Evolutionary conservation across 352 stramenopile genomes (phyloP).

Genomic region (Phytophthora pisi): DNA sequence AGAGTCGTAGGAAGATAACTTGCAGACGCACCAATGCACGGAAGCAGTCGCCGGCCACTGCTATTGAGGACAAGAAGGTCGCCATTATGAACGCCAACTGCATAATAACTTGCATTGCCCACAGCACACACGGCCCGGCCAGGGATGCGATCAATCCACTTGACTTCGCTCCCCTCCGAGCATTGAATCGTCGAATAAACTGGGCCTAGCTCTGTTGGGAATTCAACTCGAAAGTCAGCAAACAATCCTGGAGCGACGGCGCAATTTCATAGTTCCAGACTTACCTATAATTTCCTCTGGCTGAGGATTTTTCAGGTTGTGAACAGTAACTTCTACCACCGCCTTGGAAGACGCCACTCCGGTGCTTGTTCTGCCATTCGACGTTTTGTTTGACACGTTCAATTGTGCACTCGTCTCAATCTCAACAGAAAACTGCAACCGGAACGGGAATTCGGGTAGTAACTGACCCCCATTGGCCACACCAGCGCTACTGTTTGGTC

Average conservation of each 20-base stretch:
- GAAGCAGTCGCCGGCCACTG: conserved; percentile 75
- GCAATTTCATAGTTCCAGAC: conserved; percentile 11
- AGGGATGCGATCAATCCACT: conserved; percentile 85
- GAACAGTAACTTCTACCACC: conserved; percentile 67
- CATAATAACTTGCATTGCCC: conserved; percentile 72
- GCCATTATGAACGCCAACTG: conserved; percentile 63
- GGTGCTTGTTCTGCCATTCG: conserved; percentile 12
- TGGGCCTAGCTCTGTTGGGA: conserved; percentile 51
- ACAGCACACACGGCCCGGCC: conserved; percentile 58
- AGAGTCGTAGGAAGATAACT: background rate
- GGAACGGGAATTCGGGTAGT: conserved; percentile 62
- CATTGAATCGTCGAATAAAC: conserved; percentile 81
- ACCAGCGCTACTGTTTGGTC: conserved; percentile 23
- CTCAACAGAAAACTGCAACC: conserved; percentile 69
- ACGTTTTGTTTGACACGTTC: conserved; percentile 5
- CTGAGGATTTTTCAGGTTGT: conserved; percentile 61
- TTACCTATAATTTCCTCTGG: conserved; percentile 55
- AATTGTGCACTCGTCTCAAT: conserved; percentile 44
- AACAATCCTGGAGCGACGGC: background rate
- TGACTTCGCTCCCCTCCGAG: conserved; percentile 49
- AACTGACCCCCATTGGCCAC: conserved; percentile 39
- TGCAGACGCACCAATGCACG: conserved; percentile 65
- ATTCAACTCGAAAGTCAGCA: conserved; percentile 1
- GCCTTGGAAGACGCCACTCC: conserved; percentile 18
- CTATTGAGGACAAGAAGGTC: conserved; percentile 71